A percentile compares a stretch with the other conserved stretches of the same genome.
phyloP scores from a whole-genome alignment of 495 filamentous ascomycete genomes.

The Bacidia rubella region DNA sequence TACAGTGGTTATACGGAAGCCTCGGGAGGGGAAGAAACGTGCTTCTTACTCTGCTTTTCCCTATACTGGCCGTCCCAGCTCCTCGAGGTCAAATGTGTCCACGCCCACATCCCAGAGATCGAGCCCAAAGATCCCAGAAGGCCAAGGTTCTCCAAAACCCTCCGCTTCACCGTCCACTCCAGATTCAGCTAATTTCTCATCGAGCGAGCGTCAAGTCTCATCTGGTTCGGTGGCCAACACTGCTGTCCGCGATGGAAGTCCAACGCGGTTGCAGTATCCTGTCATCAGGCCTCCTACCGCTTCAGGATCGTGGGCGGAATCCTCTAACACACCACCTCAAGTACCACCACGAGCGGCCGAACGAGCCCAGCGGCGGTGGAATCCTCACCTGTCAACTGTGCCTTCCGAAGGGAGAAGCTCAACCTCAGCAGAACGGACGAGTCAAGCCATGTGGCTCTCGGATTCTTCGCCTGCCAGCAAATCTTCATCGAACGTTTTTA shows the following conservation, averaged over 20 bases:
- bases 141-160: constrained; percentile 2
- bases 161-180: constrained; percentile 11
- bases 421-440: constrained; percentile 22
- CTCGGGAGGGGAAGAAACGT: constrained; percentile 11
- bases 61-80: constrained; percentile 10
- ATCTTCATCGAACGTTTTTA: constrained; percentile 17
- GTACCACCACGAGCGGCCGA: constrained; percentile 24
- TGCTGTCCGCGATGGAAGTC: background rate
- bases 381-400: constrained; percentile 62
- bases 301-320: constrained; percentile 34
- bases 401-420: constrained; percentile 44
- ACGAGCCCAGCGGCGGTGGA: constrained; percentile 42
- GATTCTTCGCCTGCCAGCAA: constrained; percentile 16
- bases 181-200: constrained; percentile 1
- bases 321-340: constrained; percentile 18
- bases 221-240: constrained; percentile 22
- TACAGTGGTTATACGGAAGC: constrained; percentile 29
- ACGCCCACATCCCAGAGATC: constrained; percentile 10
- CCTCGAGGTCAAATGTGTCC: constrained; percentile 16
- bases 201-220: constrained; percentile 8
- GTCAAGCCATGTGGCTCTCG: constrained; percentile 10
- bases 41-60: constrained; percentile 20
- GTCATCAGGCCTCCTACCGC: constrained; percentile 33
- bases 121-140: constrained; percentile 2
- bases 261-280: constrained; percentile 30